A percentile compares a stretch with the other conserved stretches of the same genome.
Conservation (phyloP, 495 filamentous ascomycete genomes). For the Daldinia vernicosa region DNA sequence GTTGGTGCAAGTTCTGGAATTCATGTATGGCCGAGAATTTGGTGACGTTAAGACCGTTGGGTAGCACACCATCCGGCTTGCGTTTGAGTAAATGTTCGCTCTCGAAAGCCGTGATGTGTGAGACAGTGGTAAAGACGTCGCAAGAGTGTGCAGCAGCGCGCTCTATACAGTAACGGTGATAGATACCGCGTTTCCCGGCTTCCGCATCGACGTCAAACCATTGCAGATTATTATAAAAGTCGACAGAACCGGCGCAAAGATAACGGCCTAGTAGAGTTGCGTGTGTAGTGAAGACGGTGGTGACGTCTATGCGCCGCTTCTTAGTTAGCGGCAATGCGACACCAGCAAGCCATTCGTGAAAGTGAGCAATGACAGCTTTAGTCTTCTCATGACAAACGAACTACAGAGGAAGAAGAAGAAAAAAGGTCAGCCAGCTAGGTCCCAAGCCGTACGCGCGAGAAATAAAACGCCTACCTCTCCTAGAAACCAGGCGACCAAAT, state of each 20-base stretch:
- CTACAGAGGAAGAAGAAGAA: conserved; percentile 55
- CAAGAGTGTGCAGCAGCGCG: conserved; percentile 87
- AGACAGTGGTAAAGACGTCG: conserved; percentile 98
- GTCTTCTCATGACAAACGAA: conserved; percentile 91
- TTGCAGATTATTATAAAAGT: conserved; percentile 99
- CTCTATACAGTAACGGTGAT: conserved; percentile 98
- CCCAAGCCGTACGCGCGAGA: background rate
- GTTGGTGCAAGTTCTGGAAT: conserved; percentile 97
- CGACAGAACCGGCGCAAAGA: conserved; percentile 94
- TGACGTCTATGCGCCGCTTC: conserved; percentile 93
- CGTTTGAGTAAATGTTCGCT: conserved; percentile 97
- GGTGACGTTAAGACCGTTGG: conserved; percentile 97
- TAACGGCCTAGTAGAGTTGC: conserved; percentile 94
- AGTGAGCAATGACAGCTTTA: conserved; percentile 93
- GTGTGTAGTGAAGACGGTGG: conserved; percentile 98
- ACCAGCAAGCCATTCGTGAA: conserved; percentile 98
- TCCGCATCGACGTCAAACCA: conserved; percentile 97
- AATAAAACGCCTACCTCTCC: conserved; percentile 84
- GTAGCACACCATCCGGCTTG: conserved; percentile 95
- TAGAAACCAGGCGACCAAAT: conserved; percentile 96
- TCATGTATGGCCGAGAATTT: conserved; percentile 99
- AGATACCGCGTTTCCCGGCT: conserved; percentile 97
- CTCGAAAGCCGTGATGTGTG: conserved; percentile 98
- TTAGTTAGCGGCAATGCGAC: conserved; percentile 94
- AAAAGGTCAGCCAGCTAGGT: conserved; percentile 29